Conservation (phyloP, 768 basidiomycete species). For the Dioszegia aurantiaca region DNA sequence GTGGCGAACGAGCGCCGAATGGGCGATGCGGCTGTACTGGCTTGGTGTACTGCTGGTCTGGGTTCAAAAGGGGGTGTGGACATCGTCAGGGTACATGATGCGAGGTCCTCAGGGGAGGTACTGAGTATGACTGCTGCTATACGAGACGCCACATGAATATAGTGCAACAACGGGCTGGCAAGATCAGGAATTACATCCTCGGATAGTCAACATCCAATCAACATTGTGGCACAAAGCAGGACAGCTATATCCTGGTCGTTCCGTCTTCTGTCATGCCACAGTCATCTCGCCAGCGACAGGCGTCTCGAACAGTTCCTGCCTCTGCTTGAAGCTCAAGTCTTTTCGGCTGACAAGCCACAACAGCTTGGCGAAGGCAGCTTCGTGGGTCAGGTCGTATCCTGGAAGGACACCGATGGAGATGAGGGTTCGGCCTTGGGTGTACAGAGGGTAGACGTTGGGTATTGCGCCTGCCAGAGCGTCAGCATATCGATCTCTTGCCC, state of each 20-base stretch:
- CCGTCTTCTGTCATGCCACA: neutral
- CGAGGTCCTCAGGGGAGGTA: conserved; percentile 69
- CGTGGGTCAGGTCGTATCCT: conserved; percentile 46
- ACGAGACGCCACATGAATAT: conserved; percentile 6
- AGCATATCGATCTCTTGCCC: neutral
- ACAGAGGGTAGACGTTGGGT: conserved; percentile 44
- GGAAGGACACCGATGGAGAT: conserved; percentile 39
- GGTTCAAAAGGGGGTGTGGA: conserved; percentile 59
- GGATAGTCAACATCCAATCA: no score
- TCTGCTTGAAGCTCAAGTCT: conserved; percentile 38
- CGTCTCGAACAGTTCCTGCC: conserved; percentile 38
- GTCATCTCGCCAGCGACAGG: conserved; percentile 44
- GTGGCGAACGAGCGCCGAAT: conserved; percentile 64
- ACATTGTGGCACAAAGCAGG: no score
- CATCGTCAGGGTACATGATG: conserved; percentile 80
- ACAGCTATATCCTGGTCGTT: no score
- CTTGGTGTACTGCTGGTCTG: conserved; percentile 62
- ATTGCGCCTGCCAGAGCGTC: conserved; percentile 30
- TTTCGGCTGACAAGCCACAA: conserved; percentile 42
- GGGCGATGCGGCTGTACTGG: conserved; percentile 75
- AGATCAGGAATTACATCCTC: neutral
- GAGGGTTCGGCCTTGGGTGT: conserved; percentile 42
- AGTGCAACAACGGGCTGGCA: no score
- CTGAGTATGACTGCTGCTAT: conserved; percentile 66
- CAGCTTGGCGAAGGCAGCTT: conserved; percentile 47